A percentile compares a stretch with the other conserved stretches of the same genome.
Evolutionary conservation across 2,329 filamentous ascomycete genomes (phyloP).

Genomic region (Rhinocladiella similis): DNA sequence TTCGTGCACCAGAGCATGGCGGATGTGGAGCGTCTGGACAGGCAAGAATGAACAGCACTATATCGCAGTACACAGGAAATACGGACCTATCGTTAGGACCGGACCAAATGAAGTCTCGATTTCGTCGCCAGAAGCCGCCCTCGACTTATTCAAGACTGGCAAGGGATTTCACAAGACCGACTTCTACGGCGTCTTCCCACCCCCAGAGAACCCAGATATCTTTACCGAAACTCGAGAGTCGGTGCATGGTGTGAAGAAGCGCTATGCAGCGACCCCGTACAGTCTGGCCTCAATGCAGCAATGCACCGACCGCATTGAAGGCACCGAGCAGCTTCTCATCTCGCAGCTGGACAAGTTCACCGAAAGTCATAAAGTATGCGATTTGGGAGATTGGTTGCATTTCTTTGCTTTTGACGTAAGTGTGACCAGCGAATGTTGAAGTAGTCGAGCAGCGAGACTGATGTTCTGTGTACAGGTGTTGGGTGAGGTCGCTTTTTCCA

Average conservation of each 20-base stretch:
- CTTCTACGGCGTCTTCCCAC: constrained; percentile 57
- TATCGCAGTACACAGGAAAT: constrained; percentile 40
- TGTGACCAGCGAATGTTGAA: background rate
- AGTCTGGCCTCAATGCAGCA: constrained; percentile 33
- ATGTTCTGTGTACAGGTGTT: constrained; percentile 30
- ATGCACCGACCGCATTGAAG: constrained; percentile 31
- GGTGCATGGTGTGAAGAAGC: constrained; percentile 59
- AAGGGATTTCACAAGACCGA: constrained; percentile 56
- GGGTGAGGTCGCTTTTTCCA: constrained; percentile 39
- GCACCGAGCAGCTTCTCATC: constrained; percentile 46
- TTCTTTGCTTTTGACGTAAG: constrained; percentile 40
- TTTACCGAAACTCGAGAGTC: constrained; percentile 58
- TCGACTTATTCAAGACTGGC: constrained; percentile 49
- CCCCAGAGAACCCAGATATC: constrained; percentile 58
- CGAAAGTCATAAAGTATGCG: constrained; percentile 37
- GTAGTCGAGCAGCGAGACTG: background rate
- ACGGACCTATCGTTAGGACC: constrained; percentile 50
- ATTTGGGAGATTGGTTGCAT: constrained; percentile 47
- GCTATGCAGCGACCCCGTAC: constrained; percentile 39
- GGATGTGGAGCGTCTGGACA: constrained; percentile 38
- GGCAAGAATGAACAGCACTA: constrained; percentile 42
- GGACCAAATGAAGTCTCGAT: constrained; percentile 52
- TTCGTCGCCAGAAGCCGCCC: constrained; percentile 47
- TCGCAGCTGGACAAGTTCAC: constrained; percentile 45
- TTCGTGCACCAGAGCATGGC: constrained; percentile 43